Conservation (phyloP, 805 yeast genomes). For the Teunomyces aglyptinius region DNA sequence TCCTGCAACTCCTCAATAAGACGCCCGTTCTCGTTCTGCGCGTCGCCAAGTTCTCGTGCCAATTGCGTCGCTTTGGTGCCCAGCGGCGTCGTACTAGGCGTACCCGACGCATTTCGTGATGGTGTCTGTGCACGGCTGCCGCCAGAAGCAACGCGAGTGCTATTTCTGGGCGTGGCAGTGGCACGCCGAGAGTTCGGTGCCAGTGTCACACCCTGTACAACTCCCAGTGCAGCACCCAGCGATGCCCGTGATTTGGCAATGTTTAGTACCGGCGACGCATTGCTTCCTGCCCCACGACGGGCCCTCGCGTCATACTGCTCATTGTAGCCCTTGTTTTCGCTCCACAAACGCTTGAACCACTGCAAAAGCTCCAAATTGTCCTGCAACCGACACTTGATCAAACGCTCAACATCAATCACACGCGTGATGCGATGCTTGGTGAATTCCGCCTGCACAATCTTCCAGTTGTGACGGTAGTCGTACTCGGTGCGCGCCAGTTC, state of each 20-base stretch:
- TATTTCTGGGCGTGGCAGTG: not conserved
- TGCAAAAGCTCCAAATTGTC: constrained; percentile 93
- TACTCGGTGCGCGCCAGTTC: constrained; percentile 62
- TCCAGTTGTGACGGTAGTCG: constrained; percentile 77
- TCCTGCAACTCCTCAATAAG: constrained; percentile 55
- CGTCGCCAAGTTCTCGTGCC: constrained; percentile 44
- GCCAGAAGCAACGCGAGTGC: not conserved
- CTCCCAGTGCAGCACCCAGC: too few species aligned
- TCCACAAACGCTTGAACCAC: constrained; percentile 86
- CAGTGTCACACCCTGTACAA: constrained; percentile 5
- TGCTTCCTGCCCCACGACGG: constrained; percentile 10
- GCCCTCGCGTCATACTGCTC: constrained; percentile 61
- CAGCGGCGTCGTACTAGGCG: constrained; percentile 4
- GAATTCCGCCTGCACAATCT: constrained; percentile 81
- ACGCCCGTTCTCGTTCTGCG: constrained; percentile 38
- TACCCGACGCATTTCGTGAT: constrained; percentile 2
- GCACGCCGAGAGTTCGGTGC: constrained; percentile 10
- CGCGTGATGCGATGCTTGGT: constrained; percentile 67
- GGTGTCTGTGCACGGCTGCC: constrained; percentile 7
- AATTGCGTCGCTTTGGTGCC: constrained; percentile 13
- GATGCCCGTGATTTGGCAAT: constrained; percentile 7
- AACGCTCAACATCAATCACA: constrained; percentile 73
- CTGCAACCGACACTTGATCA: constrained; percentile 86
- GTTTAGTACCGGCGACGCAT: not conserved
- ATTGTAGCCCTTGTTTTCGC: constrained; percentile 64